Percentiles rank a stretch among this genome's conserved stretches.
phyloP scores from a whole-genome alignment of 208 protist genomes.

The Leptomonas seymouri region DNA sequence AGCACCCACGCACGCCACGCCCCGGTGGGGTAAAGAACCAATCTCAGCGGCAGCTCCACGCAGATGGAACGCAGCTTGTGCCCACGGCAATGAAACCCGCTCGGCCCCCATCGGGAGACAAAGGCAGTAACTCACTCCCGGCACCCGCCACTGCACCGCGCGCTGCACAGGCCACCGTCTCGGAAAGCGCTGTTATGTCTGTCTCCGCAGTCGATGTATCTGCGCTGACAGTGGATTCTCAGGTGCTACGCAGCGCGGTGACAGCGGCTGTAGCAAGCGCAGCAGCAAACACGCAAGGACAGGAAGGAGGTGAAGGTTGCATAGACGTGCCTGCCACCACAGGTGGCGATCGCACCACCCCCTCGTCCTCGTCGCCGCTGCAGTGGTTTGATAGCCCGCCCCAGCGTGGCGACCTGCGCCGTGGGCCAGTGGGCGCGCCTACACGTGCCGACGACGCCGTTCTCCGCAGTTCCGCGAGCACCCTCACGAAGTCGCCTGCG shows the following conservation, averaged over 20 bases:
- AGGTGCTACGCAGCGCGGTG: conserved; percentile 13
- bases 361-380: not conserved
- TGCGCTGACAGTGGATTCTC: conserved; percentile 44
- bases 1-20: conserved; percentile 28
- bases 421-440: no score
- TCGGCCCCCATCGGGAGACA: not conserved
- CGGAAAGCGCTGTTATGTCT: not conserved
- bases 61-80: not conserved
- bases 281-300: not conserved
- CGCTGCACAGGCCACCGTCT: not conserved
- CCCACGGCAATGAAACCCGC: not conserved
- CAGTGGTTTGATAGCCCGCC: conserved; percentile 26
- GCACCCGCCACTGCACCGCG: not conserved
- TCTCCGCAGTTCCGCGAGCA: conserved; percentile 14
- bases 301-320: not conserved
- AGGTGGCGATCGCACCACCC: not conserved
- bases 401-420: conserved; percentile 10
- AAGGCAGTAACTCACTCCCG: not conserved
- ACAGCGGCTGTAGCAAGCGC: not conserved
- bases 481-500: not conserved
- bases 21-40: not conserved
- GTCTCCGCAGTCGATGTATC: conserved; percentile 65
- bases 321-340: not conserved
- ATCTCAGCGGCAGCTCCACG: not conserved
- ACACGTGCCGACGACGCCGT: conserved; percentile 21